phyloP scores from a whole-genome alignment of 2,329 filamentous ascomycete genomes.

The Bertia moriformis region DNA sequence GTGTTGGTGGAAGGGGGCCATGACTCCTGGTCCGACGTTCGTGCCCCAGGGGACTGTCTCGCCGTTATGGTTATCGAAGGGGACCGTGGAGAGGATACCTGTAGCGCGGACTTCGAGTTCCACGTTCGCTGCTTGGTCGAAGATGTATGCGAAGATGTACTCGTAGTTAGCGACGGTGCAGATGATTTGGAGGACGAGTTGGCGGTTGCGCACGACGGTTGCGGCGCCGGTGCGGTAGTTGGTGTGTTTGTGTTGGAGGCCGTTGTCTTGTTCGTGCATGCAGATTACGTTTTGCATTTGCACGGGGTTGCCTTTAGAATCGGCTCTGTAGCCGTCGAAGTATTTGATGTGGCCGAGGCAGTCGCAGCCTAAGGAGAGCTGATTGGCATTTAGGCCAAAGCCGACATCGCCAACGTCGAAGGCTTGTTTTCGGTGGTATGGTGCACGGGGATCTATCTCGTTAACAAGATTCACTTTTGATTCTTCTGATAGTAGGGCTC shows the following conservation, averaged over 20 bases:
- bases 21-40: slow-evolving; percentile 1
- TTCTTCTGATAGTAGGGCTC: not conserved
- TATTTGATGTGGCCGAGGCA: slow-evolving; percentile 34
- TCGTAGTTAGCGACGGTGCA: slow-evolving; percentile 1
- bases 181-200: not conserved
- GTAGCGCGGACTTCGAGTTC: slow-evolving; percentile 1
- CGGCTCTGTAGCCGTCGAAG: slow-evolving; percentile 51
- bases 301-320: slow-evolving; percentile 27
- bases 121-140: not conserved
- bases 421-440: not conserved
- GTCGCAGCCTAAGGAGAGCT: not conserved
- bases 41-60: not conserved
- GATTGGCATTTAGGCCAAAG: slow-evolving; percentile 1
- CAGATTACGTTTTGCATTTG: not conserved
- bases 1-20: slow-evolving; percentile 1
- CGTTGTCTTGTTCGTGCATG: slow-evolving; percentile 1
- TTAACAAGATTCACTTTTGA: not conserved
- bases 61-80: not conserved
- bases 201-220: not conserved
- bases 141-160: slow-evolving; percentile 1
- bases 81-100: not conserved
- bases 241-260: slow-evolving; percentile 3
- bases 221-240: not conserved
- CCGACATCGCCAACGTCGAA: not conserved
- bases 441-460: not conserved